These are phyloP conservation scores for Hericium rajendrae DNA, from an alignment of 768 basidiomycete species.

Conservation along the genomic window DNA sequence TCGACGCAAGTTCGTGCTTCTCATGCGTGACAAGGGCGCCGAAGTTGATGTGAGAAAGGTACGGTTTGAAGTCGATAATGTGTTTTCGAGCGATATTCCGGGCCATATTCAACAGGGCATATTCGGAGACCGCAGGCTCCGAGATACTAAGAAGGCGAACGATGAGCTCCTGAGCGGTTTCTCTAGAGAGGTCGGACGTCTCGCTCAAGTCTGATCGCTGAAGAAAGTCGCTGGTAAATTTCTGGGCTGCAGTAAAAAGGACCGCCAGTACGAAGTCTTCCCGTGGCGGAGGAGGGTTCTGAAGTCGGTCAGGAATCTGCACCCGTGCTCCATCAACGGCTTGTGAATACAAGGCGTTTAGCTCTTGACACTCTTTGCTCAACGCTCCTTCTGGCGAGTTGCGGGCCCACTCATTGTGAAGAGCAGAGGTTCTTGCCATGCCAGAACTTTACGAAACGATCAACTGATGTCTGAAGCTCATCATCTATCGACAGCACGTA, in stretches of 20 bases:
- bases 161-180: slow-evolving; percentile 34
- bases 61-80: slow-evolving; percentile 34
- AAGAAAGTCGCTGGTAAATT: slow-evolving; percentile 37
- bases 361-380: slow-evolving; percentile 56
- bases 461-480: too few species aligned
- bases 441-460: slow-evolving; percentile 31
- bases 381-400: slow-evolving; percentile 46
- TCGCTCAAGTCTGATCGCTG: slow-evolving; percentile 15
- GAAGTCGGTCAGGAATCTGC: slow-evolving; percentile 46
- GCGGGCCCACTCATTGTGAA: slow-evolving; percentile 54
- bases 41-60: slow-evolving; percentile 43
- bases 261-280: slow-evolving; percentile 41
- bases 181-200: slow-evolving; percentile 15
- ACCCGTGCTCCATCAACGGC: slow-evolving; percentile 58
- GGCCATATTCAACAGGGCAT: slow-evolving; percentile 46
- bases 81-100: slow-evolving; percentile 35
- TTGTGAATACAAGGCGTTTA: slow-evolving; percentile 63
- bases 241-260: slow-evolving; percentile 35
- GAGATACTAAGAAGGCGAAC: slow-evolving; percentile 37
- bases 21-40: slow-evolving; percentile 43
- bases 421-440: slow-evolving; percentile 43
- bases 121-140: slow-evolving; percentile 51
- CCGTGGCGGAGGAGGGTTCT: slow-evolving; percentile 37
- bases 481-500: slow-evolving; percentile 18
- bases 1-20: slow-evolving; percentile 40